Evolutionary conservation across 148 eudicot species (phyloP).

Genomic region (Persicaria tinctoria): DNA sequence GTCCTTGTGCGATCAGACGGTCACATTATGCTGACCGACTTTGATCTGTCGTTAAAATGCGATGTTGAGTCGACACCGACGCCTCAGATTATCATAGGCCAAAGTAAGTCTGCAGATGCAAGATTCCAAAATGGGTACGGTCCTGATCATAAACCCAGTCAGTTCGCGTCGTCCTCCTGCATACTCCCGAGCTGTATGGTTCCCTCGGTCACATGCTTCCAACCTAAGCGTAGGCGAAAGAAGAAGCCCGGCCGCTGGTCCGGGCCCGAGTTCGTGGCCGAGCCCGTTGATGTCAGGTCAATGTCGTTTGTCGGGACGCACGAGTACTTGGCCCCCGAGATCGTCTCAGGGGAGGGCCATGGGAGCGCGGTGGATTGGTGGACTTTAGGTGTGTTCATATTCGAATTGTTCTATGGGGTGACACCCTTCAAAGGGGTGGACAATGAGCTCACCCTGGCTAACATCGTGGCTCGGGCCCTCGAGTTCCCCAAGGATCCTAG

Average conservation of each 20-base stretch:
- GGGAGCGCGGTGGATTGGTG: constrained; percentile 99
- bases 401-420: constrained; percentile 72
- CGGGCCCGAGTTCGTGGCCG: constrained; percentile 71
- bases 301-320: constrained; percentile 99
- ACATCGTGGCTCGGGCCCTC: constrained; percentile 88
- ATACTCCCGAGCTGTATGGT: constrained; percentile 47
- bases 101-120: constrained; percentile 13
- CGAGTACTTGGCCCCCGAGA: constrained; percentile 95
- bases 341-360: constrained; percentile 94
- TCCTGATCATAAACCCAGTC: constrained; percentile 7
- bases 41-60: constrained; percentile 81
- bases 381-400: constrained; percentile 84
- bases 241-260: constrained; percentile 37
- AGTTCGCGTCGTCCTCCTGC: constrained; percentile 59
- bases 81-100: constrained; percentile 54
- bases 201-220: constrained; percentile 17
- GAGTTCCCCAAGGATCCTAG: constrained; percentile 89
- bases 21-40: constrained; percentile 93
- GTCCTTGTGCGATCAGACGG: constrained; percentile 87
- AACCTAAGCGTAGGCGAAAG: constrained; percentile 51
- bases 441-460: constrained; percentile 82
- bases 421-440: constrained; percentile 85
- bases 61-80: constrained; percentile 57
- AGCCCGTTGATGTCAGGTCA: constrained; percentile 81
- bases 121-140: neutral